phyloP scores from a whole-genome alignment of 225 moss, liverwort and hornwort species.

The Anthoceros angustus region DNA sequence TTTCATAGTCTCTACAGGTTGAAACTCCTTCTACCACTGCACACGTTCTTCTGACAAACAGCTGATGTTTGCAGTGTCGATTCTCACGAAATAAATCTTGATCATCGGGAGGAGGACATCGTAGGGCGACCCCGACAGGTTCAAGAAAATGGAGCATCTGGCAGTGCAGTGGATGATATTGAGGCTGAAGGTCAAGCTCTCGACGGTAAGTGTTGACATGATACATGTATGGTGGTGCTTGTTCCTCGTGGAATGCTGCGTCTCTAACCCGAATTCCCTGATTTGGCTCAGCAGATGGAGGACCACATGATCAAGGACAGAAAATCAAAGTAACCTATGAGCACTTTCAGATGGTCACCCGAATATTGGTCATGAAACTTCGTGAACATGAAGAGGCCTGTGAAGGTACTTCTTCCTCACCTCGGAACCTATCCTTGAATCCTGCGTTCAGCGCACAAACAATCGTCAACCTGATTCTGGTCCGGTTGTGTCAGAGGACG shows the following conservation, averaged over 20 bases:
- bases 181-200: not conserved
- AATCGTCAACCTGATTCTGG: not conserved
- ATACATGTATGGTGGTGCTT: not conserved
- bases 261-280: not conserved
- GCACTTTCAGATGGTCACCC: conserved; percentile 83
- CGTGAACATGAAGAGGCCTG: conserved; percentile 65
- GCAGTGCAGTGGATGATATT: not conserved
- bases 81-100: not conserved
- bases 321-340: conserved; percentile 90
- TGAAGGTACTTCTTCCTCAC: conserved; percentile 40
- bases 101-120: conserved; percentile 3
- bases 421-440: not conserved
- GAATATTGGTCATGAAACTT: conserved; percentile 77
- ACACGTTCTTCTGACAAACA: not conserved
- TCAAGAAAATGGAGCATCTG: not conserved
- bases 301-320: conserved; percentile 27
- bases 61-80: not conserved
- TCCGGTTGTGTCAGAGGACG: conserved; percentile 26
- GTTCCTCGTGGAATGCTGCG: too few species aligned
- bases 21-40: not conserved
- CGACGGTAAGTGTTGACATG: not conserved
- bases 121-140: not conserved
- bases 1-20: not conserved
- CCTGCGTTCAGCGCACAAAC: not conserved
- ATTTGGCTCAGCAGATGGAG: conserved; percentile 19